These are phyloP conservation scores for Aquilaria sinensis DNA, from an alignment of 345 rosid genomes.

Conservation along the genomic window DNA sequence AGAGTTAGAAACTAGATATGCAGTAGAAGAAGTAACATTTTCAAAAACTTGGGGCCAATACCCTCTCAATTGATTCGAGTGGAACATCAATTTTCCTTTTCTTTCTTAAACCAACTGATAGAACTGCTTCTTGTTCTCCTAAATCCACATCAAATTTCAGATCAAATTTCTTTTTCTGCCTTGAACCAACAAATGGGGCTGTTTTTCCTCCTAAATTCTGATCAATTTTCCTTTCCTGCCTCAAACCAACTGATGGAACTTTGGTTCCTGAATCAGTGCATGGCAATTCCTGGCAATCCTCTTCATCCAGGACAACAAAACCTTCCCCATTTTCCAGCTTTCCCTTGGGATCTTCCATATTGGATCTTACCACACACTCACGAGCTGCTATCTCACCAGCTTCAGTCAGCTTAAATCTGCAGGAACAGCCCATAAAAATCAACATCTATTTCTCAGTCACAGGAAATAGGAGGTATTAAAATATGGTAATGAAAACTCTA, in stretches of 20 bases:
- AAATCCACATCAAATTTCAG: constrained; percentile 7
- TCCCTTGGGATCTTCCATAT: constrained; percentile 39
- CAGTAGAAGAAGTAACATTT: background rate
- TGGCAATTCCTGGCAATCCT: constrained; percentile 15
- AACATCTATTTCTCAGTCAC: constrained; percentile 4
- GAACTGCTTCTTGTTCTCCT: constrained; percentile 17
- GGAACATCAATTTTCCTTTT: constrained; percentile 40
- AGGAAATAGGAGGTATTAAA: background rate
- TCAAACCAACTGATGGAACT: constrained; percentile 15
- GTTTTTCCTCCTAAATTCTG: too few relatives aligned
- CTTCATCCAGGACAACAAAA: constrained; percentile 23
- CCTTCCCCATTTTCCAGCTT: constrained; percentile 26
- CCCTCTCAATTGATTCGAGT: constrained; percentile 46
- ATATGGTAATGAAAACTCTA: constrained; percentile 20
- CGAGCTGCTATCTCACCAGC: constrained; percentile 73
- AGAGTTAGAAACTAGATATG: too few relatives aligned
- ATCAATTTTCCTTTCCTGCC: constrained; percentile 4
- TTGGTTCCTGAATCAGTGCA: constrained; percentile 23
- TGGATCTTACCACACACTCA: constrained; percentile 67
- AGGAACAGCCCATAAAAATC: background rate
- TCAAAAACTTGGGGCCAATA: constrained; percentile 12
- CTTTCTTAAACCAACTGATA: constrained; percentile 17
- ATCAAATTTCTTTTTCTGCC: too few relatives aligned
- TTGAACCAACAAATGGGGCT: too few relatives aligned
- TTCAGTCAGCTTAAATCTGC: constrained; percentile 83